Evolutionary conservation across 2,329 filamentous ascomycete species (phyloP).

Genomic region (Phialophora macrospora): DNA sequence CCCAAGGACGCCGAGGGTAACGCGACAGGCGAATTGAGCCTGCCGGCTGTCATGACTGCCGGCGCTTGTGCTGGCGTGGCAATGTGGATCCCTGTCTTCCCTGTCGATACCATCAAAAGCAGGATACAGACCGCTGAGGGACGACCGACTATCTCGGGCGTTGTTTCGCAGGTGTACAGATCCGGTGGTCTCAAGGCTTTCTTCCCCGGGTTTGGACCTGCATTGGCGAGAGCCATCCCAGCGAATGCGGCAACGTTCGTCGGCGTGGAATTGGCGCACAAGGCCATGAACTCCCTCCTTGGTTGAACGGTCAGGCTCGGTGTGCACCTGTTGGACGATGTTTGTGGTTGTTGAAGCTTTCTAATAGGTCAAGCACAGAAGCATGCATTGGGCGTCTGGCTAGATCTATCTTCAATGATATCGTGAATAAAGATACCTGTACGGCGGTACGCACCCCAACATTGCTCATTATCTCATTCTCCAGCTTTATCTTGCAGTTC

Average conservation of each 20-base stretch:
- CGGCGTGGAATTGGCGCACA: conserved; percentile 57
- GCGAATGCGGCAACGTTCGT: conserved; percentile 94
- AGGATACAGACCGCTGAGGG: conserved; percentile 89
- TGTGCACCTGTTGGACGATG: not conserved
- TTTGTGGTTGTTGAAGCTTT: not conserved
- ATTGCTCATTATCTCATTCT: not conserved
- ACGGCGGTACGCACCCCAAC: not conserved
- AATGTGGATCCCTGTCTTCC: conserved; percentile 99
- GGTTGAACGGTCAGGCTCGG: conserved; percentile 38
- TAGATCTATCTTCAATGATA: not conserved
- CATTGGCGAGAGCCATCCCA: conserved; percentile 87
- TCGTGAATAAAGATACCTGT: not conserved
- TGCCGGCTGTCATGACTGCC: conserved; percentile 81
- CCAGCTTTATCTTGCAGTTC: too few relatives aligned
- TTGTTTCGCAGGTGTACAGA: conserved; percentile 80
- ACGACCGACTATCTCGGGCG: conserved; percentile 76
- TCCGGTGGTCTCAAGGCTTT: conserved; percentile 87
- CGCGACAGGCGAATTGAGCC: conserved; percentile 75
- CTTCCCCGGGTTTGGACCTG: conserved; percentile 95
- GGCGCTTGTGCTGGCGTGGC: conserved; percentile 91
- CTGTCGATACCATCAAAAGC: conserved; percentile 94
- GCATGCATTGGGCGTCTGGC: not conserved
- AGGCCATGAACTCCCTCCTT: conserved; percentile 56
- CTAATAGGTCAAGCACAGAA: not conserved
- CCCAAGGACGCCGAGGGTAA: conserved; percentile 78